A percentile compares a stretch with the other conserved stretches of the same genome.
Evolutionary conservation across 179 eudicot species (phyloP).

Genomic region (Heliamphora pulchella): DNA sequence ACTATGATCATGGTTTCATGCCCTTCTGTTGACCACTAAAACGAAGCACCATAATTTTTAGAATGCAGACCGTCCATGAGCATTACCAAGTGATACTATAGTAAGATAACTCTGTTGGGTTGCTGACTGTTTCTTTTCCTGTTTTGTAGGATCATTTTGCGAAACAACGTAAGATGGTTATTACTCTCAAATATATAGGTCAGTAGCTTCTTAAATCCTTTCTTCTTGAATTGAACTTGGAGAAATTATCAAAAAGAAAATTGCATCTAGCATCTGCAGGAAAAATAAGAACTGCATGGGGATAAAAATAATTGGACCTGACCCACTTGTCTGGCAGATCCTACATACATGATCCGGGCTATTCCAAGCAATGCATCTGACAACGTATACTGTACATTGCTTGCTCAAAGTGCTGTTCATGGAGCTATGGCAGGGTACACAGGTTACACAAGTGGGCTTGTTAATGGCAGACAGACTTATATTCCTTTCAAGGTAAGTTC

Average conservation of each 20-base stretch:
- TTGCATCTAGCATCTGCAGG: conserved; percentile 8
- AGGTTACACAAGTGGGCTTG: conserved; percentile 72
- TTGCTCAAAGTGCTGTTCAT: conserved; percentile 79
- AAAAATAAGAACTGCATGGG: not conserved
- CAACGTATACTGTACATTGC: conserved; percentile 74
- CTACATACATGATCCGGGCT: conserved; percentile 84
- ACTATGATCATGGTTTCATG: not conserved
- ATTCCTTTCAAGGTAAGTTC: conserved; percentile 53
- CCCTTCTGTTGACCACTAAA: not conserved
- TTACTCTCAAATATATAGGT: conserved; percentile 94
- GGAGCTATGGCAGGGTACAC: conserved; percentile 88
- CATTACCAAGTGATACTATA: not conserved
- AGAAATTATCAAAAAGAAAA: not conserved
- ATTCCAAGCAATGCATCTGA: conserved; percentile 75
- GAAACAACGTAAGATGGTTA: conserved; percentile 26
- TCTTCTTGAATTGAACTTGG: conserved; percentile 5
- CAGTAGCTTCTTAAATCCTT: conserved; percentile 11
- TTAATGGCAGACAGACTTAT: conserved; percentile 54
- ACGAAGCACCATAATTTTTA: not conserved
- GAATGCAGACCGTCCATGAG: not conserved
- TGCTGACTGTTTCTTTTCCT: conserved; percentile 9
- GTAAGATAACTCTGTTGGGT: not conserved
- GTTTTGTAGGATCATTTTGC: conserved; percentile 68
- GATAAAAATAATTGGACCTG: not conserved
- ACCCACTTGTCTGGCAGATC: conserved; percentile 41